Base-by-base conservation (phyloP, 495 filamentous ascomycete species). In the Penicillium simplicissimum region DNA sequence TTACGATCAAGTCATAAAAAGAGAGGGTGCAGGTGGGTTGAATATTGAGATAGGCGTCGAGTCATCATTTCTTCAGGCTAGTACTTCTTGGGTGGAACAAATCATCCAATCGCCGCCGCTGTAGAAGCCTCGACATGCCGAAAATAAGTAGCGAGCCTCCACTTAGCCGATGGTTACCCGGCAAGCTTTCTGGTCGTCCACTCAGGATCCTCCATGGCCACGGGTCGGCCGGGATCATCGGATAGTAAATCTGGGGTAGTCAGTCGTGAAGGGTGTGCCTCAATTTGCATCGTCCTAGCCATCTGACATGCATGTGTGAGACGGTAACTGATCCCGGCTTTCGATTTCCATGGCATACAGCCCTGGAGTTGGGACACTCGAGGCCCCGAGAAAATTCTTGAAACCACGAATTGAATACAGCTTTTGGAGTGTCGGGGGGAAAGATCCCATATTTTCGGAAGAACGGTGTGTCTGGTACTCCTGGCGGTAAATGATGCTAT, bases 141-240 rank as follows among this genome's bases (percentile, higher is more conserved):
- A 66, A 31, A 55, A 19, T 38, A 25, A 64, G 55, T 64, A 68
- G 66, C 68, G 68, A 55, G 19, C 13, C 0, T 47, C 31, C 13
- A 11, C n/a, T 57, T 68, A 70, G 61, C 68, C 68, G 68, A 68
- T 23, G 40, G 43, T 42, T 66, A 60, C 47, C 66, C 63, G 68
- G 49, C 8, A 56, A 45, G 37, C 59, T 59, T 48, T 54, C 33
- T 19, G 4, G 10, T 35, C 14, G 25, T 28, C 57, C 55, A 54
- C 60, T 51, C 64, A 54, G 28, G 15, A 17, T 21, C 17, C 37
- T 23, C 38, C 21, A 36, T 9, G 14, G 3, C 21, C 31, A 59
- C 42, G n/a, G 48, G 43, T 65, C 59, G 59, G 64, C 34, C 61
- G 17, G 19, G 56, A 34, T 48, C 8, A 48, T 58, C 59, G 61